Evolutionary conservation across 169 alveolate species (phyloP).

Genomic region (Pseudocohnilembus persalinus): DNA sequence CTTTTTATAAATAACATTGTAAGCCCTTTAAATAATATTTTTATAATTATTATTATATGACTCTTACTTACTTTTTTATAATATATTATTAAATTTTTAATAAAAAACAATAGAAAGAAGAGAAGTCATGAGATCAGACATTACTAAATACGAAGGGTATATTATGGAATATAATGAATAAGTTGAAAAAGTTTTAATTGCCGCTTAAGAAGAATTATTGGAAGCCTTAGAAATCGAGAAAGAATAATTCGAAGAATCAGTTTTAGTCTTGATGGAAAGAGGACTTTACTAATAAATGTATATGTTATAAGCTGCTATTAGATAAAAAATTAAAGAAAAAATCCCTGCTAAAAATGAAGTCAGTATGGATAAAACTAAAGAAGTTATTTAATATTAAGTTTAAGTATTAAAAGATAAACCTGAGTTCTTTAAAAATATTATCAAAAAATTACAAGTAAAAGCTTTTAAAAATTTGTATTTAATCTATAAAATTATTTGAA

Average conservation of each 20-base stretch:
- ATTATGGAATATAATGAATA: constrained; percentile 13
- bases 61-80: too few species aligned
- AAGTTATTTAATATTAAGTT: constrained; percentile 7
- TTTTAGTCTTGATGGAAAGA: constrained; percentile 24
- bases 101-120: constrained; percentile 12
- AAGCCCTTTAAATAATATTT: too few species aligned
- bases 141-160: not conserved
- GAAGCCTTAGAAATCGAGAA: not conserved
- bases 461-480: too few species aligned
- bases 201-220: constrained; percentile 3
- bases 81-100: too few species aligned
- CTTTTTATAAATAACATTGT: too few species aligned
- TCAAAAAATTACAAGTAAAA: not conserved
- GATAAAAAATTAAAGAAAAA: constrained; percentile 27
- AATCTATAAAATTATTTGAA: too few species aligned
- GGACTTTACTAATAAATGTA: constrained; percentile 29
- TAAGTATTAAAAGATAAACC: constrained; percentile 8
- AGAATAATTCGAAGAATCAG: constrained; percentile 6
- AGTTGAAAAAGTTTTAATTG: constrained; percentile 4
- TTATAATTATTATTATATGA: too few species aligned
- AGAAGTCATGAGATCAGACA: not conserved
- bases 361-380: not conserved
- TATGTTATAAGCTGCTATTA: constrained; percentile 33
- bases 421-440: constrained; percentile 1
- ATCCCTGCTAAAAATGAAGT: constrained; percentile 7